A percentile compares a stretch with the other conserved stretches of the same genome.
phyloP scores from a whole-genome alignment of 78 protist genomes.

The Isochrysis galbana region DNA sequence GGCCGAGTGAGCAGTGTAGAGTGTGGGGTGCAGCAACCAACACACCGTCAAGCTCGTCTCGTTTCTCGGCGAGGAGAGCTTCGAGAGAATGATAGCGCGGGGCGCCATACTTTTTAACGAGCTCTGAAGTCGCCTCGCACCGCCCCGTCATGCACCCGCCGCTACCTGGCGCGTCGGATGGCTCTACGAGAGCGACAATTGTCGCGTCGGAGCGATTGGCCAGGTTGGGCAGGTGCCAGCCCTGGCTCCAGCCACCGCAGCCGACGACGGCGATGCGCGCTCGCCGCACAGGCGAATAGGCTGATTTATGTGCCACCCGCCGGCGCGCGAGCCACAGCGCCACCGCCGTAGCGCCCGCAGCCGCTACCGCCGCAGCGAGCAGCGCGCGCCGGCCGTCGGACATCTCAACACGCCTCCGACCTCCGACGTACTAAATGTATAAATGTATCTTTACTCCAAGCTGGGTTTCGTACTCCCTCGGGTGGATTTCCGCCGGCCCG shows the following conservation, averaged over 20 bases:
- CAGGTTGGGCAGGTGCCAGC: conserved; percentile 24
- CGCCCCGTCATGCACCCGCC: background rate
- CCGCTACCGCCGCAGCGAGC: no score
- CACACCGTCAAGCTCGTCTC: background rate
- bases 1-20: background rate
- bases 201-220: background rate
- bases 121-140: background rate
- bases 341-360: no score
- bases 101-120: background rate
- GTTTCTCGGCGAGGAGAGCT: background rate
- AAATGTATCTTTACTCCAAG: no score
- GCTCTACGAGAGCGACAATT: background rate
- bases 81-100: background rate
- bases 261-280: conserved; percentile 32
- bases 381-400: no score
- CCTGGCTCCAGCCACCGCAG: conserved; percentile 27
- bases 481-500: no score
- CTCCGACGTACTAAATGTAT: no score
- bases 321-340: no score
- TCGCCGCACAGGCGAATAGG: background rate
- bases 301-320: no score
- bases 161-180: background rate
- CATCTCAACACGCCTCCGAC: no score
- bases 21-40: background rate
- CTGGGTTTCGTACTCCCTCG: no score